phyloP scores from a whole-genome alignment of 2,329 filamentous ascomycete genomes.

The Botrytis sinoallii region DNA sequence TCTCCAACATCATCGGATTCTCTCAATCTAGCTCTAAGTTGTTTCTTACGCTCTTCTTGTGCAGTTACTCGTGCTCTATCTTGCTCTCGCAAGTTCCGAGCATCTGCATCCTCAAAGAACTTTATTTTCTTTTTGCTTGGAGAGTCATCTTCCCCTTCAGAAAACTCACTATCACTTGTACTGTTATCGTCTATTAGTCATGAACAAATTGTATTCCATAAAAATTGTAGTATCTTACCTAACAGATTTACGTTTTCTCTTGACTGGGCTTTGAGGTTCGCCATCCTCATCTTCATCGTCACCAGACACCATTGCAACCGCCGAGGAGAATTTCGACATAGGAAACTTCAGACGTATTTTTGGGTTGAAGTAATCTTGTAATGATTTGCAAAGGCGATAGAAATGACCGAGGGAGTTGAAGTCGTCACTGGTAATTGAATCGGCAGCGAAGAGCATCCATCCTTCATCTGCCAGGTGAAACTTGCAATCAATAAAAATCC shows the following conservation, averaged over 20 bases:
- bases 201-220: background rate
- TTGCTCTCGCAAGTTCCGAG: conserved; percentile 49
- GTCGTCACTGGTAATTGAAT: background rate
- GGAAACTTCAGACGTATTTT: conserved; percentile 6
- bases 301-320: background rate
- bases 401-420: background rate
- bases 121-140: conserved; percentile 39
- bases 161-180: conserved; percentile 4
- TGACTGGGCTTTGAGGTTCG: conserved; percentile 41
- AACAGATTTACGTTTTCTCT: conserved; percentile 34
- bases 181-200: background rate
- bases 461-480: conserved; percentile 16
- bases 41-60: conserved; percentile 51
- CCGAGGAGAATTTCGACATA: background rate
- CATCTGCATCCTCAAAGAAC: conserved; percentile 46
- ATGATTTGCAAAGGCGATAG: conserved; percentile 4
- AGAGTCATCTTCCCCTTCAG: conserved; percentile 7
- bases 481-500: conserved; percentile 37
- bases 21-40: conserved; percentile 47
- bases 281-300: conserved; percentile 33
- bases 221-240: conserved; percentile 21
- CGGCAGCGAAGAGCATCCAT: background rate
- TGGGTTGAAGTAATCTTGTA: conserved; percentile 9
- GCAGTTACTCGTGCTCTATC: conserved; percentile 53
- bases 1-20: conserved; percentile 43